Evolutionary conservation across 805 yeast genomes (phyloP).

Genomic region (Kodamaea hsintzibuensis): DNA sequence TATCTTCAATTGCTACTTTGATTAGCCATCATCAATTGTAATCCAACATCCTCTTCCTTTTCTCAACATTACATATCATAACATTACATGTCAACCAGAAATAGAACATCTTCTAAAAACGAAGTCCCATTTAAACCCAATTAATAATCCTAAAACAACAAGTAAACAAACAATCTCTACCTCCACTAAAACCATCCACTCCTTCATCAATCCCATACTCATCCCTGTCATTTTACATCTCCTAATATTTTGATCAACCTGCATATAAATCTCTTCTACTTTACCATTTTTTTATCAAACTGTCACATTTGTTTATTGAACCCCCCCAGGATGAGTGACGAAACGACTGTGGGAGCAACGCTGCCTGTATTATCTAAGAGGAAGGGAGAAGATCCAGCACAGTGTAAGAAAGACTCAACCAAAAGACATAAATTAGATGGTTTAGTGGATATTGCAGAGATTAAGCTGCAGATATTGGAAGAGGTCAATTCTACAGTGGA

Average conservation of each 20-base stretch:
- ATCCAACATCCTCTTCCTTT: too few species aligned
- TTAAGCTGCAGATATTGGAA: neutral
- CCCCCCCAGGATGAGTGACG: neutral
- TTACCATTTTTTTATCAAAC: neutral
- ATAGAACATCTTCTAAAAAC: too few species aligned
- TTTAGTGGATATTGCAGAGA: neutral
- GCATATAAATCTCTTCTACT: neutral
- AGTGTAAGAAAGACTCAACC: neutral
- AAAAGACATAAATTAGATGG: neutral
- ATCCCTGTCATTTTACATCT: neutral
- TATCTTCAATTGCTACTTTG: too few species aligned
- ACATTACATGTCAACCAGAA: too few species aligned
- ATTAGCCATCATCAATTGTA: too few species aligned
- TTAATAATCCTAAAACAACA: too few species aligned
- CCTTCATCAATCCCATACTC: neutral
- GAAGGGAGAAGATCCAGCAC: neutral
- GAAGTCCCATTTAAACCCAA: too few species aligned
- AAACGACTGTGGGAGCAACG: neutral
- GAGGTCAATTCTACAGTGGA: constrained; percentile 11
- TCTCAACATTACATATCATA: too few species aligned
- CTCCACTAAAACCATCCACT: neutral
- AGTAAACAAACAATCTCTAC: neutral
- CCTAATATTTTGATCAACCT: neutral
- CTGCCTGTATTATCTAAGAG: neutral
- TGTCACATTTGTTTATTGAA: neutral